Percentiles rank a stretch among this genome's conserved stretches.
Evolutionary conservation across 306 rosid species (phyloP).

Genomic region (Purshia tridentata): DNA sequence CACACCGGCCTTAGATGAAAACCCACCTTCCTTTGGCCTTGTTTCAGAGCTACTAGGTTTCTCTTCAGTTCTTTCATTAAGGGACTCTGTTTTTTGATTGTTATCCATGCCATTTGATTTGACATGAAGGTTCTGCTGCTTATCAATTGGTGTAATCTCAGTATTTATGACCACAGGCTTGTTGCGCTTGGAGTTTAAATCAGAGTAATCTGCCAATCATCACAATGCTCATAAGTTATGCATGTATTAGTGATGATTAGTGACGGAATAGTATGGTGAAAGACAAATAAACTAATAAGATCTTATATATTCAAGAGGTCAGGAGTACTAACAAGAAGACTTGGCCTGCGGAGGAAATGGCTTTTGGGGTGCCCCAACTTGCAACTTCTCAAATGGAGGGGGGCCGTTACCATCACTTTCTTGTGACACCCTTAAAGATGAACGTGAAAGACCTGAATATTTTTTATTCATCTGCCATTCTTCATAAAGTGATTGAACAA

Average conservation of each 20-base stretch:
- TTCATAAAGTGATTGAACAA: slow-evolving; percentile 76
- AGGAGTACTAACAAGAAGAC: slow-evolving; percentile 25
- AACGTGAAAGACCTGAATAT: slow-evolving; percentile 74
- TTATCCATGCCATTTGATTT: slow-evolving; percentile 29
- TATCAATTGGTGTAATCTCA: slow-evolving; percentile 35
- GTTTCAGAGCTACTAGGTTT: slow-evolving; percentile 70
- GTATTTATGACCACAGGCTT: slow-evolving; percentile 35
- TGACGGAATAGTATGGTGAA: slow-evolving; percentile 6
- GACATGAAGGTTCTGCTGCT: slow-evolving; percentile 31
- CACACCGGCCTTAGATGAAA: slow-evolving; percentile 12
- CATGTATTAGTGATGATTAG: background rate
- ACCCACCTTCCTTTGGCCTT: slow-evolving; percentile 88
- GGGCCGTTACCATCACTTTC: slow-evolving; percentile 68
- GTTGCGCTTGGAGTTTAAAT: slow-evolving; percentile 35
- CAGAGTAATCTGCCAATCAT: slow-evolving; percentile 42
- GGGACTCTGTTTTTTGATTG: slow-evolving; percentile 31
- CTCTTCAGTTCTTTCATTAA: slow-evolving; percentile 50
- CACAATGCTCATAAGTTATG: slow-evolving; percentile 3
- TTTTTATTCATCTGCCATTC: slow-evolving; percentile 93
- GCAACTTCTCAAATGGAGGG: slow-evolving; percentile 92
- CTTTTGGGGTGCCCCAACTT: slow-evolving; percentile 60
- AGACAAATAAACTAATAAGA: background rate
- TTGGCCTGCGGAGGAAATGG: slow-evolving; percentile 28
- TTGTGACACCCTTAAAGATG: slow-evolving; percentile 52
- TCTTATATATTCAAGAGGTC: background rate